Base-by-base conservation (phyloP, 768 basidiomycete species). In the Russula foetens region DNA sequence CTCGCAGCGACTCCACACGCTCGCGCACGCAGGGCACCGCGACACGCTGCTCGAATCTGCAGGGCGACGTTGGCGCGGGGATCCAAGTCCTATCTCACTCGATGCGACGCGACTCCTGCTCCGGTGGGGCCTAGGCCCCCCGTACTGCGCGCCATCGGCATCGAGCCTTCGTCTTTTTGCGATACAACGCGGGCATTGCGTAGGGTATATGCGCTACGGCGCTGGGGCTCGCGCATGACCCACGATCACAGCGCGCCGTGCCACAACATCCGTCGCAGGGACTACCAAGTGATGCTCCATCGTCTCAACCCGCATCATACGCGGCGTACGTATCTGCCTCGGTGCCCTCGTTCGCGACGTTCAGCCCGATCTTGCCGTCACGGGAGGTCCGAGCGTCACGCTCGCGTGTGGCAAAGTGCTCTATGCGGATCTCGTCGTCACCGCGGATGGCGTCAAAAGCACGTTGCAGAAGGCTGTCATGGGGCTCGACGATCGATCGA, bases 381-480 rank as follows among this genome's bases (percentile, higher is more conserved):
- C 19, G 8, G 63, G 59, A 4, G 63, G 65, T 1, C 74, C 75
- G 1, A 70, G 68, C 11, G 63, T 76, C 12, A 76, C 74, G 4
- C 73, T 77, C 33, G 61, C 62, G 17, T 63, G 63, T 9, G 76
- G 76, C 3, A 71, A 75, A 54, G 72, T 75, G 38, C 48, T 77
- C 28, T 45, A 67, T 19, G 73, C 71, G 1, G 75, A 77, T 46
- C 53, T 76, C 4, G 67, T 77, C 52, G 65, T 77, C 23, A 75
- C 71, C 12, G 75, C 75, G 7, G 75, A 75, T 49, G 75, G 74
- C 24, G 70, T 80, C 52, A 84, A 80, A 70, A 84, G 82, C 64
- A 61, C 71, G 17, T 65, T 82, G 1, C 78, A 79, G 64, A 72
- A 78, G 31, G 75, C 80, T 31, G 76, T 84, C 21, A 77, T 81